These are phyloP conservation scores for Bathelium albidoporum DNA, from an alignment of 495 filamentous ascomycete genomes.

Conservation along the genomic window DNA sequence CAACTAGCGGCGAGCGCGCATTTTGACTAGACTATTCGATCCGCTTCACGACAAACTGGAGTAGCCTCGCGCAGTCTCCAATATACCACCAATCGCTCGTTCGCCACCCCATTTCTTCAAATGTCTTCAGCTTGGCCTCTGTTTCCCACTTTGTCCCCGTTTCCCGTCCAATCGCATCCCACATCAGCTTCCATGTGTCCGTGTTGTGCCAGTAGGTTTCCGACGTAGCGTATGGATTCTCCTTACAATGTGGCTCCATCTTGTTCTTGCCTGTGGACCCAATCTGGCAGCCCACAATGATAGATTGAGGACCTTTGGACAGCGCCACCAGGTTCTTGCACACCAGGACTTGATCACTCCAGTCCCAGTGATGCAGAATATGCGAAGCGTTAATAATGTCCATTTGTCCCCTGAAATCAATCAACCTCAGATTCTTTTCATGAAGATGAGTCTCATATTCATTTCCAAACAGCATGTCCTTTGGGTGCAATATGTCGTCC, in stretches of 20 bases:
- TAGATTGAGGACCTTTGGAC: slow-evolving; percentile 4
- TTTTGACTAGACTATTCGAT: too few relatives aligned
- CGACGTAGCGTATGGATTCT: not conserved
- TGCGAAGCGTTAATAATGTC: slow-evolving; percentile 22
- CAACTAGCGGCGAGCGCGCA: too few relatives aligned
- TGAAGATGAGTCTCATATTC: not conserved
- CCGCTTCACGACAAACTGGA: slow-evolving; percentile 7
- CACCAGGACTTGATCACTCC: slow-evolving; percentile 23
- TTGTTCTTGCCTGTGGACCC: slow-evolving; percentile 3
- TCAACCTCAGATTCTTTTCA: not conserved
- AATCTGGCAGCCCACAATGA: slow-evolving; percentile 15
- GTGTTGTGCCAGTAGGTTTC: slow-evolving; percentile 1
- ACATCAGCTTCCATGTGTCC: slow-evolving; percentile 2
- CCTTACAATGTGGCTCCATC: slow-evolving; percentile 1
- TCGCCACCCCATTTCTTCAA: slow-evolving; percentile 4
- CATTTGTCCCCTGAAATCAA: slow-evolving; percentile 17
- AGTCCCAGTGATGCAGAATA: slow-evolving; percentile 33
- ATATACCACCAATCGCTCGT: slow-evolving; percentile 4
- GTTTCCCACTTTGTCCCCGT: slow-evolving; percentile 9
- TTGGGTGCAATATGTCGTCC: slow-evolving; percentile 20
- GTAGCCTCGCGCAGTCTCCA: not conserved
- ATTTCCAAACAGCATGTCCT: not conserved
- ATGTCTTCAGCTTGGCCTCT: not conserved
- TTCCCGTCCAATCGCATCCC: not conserved
- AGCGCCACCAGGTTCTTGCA: slow-evolving; percentile 6